Evolutionary conservation across 768 basidiomycete species (phyloP).

Genomic region (Rhizopogon vesiculosus): DNA sequence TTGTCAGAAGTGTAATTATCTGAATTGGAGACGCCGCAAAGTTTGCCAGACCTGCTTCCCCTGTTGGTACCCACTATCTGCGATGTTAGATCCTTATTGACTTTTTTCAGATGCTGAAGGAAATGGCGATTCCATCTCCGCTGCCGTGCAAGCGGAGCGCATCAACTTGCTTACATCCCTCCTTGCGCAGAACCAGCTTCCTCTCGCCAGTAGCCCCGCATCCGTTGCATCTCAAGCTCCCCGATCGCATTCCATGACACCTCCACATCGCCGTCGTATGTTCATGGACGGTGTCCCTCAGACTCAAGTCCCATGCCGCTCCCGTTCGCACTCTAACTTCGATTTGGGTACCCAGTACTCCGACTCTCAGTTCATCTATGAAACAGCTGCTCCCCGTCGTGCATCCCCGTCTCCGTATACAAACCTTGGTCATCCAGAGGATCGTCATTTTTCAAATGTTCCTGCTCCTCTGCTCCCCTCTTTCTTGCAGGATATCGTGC

Average conservation of each 20-base stretch:
- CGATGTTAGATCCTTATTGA: constrained; percentile 3
- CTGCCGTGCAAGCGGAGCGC: constrained; percentile 80
- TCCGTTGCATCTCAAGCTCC: constrained; percentile 12
- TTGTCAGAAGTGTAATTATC: constrained; percentile 79
- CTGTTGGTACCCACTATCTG: constrained; percentile 43
- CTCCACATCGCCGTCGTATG: constrained; percentile 37
- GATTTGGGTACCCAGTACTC: constrained; percentile 43
- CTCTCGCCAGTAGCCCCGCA: constrained; percentile 15
- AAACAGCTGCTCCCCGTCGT: constrained; percentile 48
- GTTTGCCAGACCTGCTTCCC: constrained; percentile 89
- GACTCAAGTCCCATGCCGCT: constrained; percentile 28
- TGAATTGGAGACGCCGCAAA: constrained; percentile 84
- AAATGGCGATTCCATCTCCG: constrained; percentile 83
- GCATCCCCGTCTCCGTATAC: constrained; percentile 37
- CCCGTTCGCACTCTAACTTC: constrained; percentile 47
- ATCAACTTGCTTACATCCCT: constrained; percentile 77
- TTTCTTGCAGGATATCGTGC: constrained; percentile 72
- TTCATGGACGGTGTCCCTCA: constrained; percentile 34
- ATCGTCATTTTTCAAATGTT: constrained; percentile 23
- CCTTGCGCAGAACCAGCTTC: constrained; percentile 50
- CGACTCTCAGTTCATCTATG: constrained; percentile 58
- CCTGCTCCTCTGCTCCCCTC: constrained; percentile 61
- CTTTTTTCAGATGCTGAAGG: constrained; percentile 68
- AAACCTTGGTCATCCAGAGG: constrained; percentile 19
- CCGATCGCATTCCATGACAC: constrained; percentile 44